Percentiles rank a stretch among this genome's conserved stretches.
Evolutionary conservation across 2,329 filamentous ascomycete genomes (phyloP).

Genomic region (Penicillium psychrosexuale): DNA sequence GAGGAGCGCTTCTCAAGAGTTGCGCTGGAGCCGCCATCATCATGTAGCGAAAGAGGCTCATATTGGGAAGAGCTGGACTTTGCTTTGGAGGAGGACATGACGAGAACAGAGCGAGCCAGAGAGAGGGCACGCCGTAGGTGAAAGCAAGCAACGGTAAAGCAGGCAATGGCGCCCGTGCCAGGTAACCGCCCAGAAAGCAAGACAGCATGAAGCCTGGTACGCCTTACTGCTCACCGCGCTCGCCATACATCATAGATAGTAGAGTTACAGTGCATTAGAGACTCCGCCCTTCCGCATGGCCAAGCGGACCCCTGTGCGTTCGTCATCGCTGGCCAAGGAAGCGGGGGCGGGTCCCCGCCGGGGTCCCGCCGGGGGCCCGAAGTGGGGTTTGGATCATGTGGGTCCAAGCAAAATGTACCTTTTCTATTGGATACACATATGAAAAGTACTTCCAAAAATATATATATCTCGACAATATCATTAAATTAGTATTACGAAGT

Average conservation of each 20-base stretch:
- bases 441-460: too few relatives aligned
- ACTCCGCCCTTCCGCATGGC: not conserved
- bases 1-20: conserved; percentile 1
- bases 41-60: not conserved
- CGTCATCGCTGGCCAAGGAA: not conserved
- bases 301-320: not conserved
- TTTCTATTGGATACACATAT: too few relatives aligned
- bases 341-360: too few relatives aligned
- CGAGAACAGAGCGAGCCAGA: not conserved
- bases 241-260: not conserved
- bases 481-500: too few relatives aligned
- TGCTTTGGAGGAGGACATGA: not conserved
- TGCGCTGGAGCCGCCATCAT: not conserved
- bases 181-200: not conserved
- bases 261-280: not conserved
- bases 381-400: too few relatives aligned
- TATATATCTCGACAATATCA: too few relatives aligned
- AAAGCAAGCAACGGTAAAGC: not conserved
- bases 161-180: not conserved
- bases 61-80: not conserved
- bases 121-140: not conserved
- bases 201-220: not conserved
- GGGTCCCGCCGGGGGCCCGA: too few relatives aligned
- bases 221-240: not conserved
- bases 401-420: too few relatives aligned